Evolutionary conservation across 208 protist genomes (phyloP), one percentile per base, ranked within the genome.

Genomic region (Blastocrithidia nonstop): DNA sequence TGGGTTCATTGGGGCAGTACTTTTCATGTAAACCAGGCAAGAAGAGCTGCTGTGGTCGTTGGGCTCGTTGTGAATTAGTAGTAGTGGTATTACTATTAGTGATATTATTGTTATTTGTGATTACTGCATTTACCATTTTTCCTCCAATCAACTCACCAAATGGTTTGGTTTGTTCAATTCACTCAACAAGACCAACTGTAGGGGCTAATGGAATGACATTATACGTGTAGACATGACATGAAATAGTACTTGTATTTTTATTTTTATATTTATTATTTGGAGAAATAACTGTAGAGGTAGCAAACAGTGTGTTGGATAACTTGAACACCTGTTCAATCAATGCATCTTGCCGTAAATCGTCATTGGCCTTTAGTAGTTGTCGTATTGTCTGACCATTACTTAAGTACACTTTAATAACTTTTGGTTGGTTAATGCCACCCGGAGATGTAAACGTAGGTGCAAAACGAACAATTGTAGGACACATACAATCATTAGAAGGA

Each of bases 341-440:
- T 2, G 87, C 90, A 61, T 98, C 96, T 59, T 98, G 95, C 2
- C 95, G 71, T 32, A 96, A 22, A 55, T 98, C 95, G 65, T 98
- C 94, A 6, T 82, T 73, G 0, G 73, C 51, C 47, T 95, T 95
- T 15, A 95, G 56, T 2, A 95, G 64, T 54, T 98, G 89, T 38
- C 61, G 71, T 27, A 95, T 82, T 17, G 54, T 22, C 5, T 33
- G 31, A 3, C 95, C 95, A 52, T 96, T 74, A 29, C 57, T 73
- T 24, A 90, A 66, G 6, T 69, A 60, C 45, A 91, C 96, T 19
- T 37, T 29, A 6, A 98, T 48, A 6, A 86, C 63, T 57, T 96
- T 97, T 1, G 96, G 95, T n/a, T 87, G 42, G 49, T 96, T 97
- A 25, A 97, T 73, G n/a, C 96, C 96, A 6, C 94, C 94, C 6